Percentiles rank a stretch among this genome's conserved stretches.
These are phyloP conservation scores for Entomortierella lignicola DNA, from an alignment of 192 early-diverging fungal genomes.

Conservation along the genomic window DNA sequence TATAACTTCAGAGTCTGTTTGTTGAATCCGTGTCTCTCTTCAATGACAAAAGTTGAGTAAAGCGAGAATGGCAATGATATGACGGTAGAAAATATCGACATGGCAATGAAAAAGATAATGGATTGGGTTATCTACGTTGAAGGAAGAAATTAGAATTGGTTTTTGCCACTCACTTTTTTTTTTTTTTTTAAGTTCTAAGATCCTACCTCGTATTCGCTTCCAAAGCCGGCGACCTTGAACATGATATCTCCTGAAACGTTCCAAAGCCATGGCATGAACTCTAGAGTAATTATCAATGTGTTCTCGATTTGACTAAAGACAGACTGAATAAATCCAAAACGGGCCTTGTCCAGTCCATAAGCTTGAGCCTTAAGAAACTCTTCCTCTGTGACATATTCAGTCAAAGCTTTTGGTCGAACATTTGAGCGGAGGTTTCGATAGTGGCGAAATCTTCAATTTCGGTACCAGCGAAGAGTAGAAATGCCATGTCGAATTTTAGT, in stretches of 20 bases:
- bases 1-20: conserved; percentile 88
- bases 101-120: conserved; percentile 76
- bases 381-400: conserved; percentile 73
- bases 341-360: conserved; percentile 88
- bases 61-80: conserved; percentile 83
- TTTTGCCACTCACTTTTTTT: background rate
- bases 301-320: conserved; percentile 75
- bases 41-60: conserved; percentile 95
- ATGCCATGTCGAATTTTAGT: background rate
- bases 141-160: background rate
- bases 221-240: conserved; percentile 64
- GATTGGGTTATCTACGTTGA: conserved; percentile 81
- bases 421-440: conserved; percentile 75
- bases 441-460: conserved; percentile 72
- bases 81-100: conserved; percentile 68
- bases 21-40: conserved; percentile 95
- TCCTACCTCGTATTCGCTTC: conserved; percentile 74
- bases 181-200: background rate
- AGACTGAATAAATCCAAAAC: conserved; percentile 77
- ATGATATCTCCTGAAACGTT: conserved; percentile 62
- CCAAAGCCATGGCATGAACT: conserved; percentile 84
- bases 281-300: conserved; percentile 72
- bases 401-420: conserved; percentile 76
- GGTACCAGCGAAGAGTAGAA: background rate
- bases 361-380: conserved; percentile 85